Percentiles rank a stretch among this genome's conserved stretches.
Evolutionary conservation across 1,284 basidiomycete genomes (phyloP).

Genomic region (Peniophora sp.): DNA sequence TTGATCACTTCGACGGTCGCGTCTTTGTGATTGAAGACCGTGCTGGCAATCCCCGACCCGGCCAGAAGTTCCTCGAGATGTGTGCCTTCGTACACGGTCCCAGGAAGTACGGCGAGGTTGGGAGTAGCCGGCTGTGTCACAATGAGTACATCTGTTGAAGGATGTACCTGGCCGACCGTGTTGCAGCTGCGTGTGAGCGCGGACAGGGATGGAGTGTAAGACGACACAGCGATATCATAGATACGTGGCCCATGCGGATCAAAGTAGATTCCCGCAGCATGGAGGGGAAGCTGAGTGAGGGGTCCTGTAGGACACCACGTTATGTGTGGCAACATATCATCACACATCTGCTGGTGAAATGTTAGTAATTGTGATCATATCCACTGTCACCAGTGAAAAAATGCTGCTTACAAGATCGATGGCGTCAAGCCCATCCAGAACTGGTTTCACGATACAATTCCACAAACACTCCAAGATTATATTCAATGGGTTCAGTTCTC

Average conservation of each 20-base stretch:
- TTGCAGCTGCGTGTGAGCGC: neutral
- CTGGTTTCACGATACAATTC: too few species aligned
- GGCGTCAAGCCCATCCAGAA: too few species aligned
- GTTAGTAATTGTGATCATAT: too few species aligned
- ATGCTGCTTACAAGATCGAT: too few species aligned
- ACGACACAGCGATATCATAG: neutral
- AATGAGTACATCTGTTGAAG: neutral
- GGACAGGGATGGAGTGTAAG: neutral
- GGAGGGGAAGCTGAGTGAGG: neutral
- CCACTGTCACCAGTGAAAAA: too few species aligned
- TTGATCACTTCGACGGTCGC: neutral
- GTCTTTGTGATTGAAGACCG: neutral
- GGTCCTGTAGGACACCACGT: neutral
- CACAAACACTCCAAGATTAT: too few species aligned
- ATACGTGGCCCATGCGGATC: neutral
- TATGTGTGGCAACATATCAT: neutral
- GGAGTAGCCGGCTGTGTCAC: neutral
- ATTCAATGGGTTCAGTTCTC: too few species aligned
- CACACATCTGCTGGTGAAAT: too few species aligned
- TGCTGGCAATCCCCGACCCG: conserved; percentile 1
- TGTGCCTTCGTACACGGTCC: neutral
- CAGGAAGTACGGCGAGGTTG: neutral
- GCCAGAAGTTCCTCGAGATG: neutral
- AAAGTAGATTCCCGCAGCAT: neutral
- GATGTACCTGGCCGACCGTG: neutral